These are phyloP conservation scores for Aspergillus ruber DNA, from an alignment of 2,329 filamentous ascomycete genomes.

Conservation along the genomic window DNA sequence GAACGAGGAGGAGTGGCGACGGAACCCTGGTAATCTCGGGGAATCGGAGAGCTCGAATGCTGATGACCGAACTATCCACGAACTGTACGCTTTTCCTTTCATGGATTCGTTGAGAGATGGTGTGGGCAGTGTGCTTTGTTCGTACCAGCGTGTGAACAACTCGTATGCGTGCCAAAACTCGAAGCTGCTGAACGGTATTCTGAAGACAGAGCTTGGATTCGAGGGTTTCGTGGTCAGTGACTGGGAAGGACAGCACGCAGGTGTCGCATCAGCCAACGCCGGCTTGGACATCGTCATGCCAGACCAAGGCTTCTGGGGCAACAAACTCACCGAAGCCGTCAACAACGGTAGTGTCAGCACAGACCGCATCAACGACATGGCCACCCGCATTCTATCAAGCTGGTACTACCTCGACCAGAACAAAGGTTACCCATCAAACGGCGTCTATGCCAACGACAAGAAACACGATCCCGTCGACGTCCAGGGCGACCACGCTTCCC, in stretches of 20 bases:
- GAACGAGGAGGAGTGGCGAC: conserved; percentile 53
- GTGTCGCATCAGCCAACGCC: conserved; percentile 42
- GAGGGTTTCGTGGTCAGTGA: conserved; percentile 43
- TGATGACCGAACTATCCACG: conserved; percentile 68
- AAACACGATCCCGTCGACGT: conserved; percentile 5
- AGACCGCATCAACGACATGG: conserved; percentile 43
- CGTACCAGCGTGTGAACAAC: conserved; percentile 41
- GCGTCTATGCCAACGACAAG: not conserved
- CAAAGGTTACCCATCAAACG: not conserved
- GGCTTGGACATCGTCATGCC: conserved; percentile 34
- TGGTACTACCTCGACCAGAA: conserved; percentile 43
- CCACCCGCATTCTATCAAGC: conserved; percentile 41
- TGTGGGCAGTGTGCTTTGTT: conserved; percentile 48
- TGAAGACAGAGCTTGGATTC: conserved; percentile 49
- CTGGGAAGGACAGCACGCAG: conserved; percentile 40
- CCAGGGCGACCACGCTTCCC: conserved; percentile 31
- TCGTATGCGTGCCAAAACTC: conserved; percentile 46
- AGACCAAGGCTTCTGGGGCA: conserved; percentile 17
- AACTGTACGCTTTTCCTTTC: conserved; percentile 73
- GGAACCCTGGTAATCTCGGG: not conserved
- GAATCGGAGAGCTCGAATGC: conserved; percentile 41
- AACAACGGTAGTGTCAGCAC: conserved; percentile 38
- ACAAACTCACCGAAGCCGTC: conserved; percentile 11
- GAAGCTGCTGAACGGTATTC: conserved; percentile 39
- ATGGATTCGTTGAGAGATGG: conserved; percentile 64